Conservation (phyloP, 768 basidiomycete species). For the Sarcodon aspratus region DNA sequence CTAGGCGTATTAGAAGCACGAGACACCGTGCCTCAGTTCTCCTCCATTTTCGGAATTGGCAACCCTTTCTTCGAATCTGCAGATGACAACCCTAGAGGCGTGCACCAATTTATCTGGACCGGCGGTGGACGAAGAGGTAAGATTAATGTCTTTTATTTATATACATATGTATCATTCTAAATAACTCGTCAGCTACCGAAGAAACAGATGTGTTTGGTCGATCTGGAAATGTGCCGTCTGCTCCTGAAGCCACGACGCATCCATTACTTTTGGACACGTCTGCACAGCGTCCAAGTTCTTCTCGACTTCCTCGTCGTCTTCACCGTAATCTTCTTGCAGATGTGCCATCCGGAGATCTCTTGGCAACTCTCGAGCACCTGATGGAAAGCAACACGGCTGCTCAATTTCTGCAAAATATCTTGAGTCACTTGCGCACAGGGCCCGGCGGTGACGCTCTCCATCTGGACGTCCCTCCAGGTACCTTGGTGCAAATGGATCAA, state of each 20-base stretch:
- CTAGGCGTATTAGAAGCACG: slow-evolving; percentile 17
- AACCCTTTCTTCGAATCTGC: slow-evolving; percentile 26
- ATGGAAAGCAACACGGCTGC: slow-evolving; percentile 65
- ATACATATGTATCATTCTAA: not conserved
- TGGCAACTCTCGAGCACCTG: slow-evolving; percentile 72
- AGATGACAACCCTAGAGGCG: slow-evolving; percentile 28
- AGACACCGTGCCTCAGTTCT: slow-evolving; percentile 9
- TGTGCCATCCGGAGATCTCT: slow-evolving; percentile 36
- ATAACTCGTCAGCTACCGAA: slow-evolving; percentile 25
- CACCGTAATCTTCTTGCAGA: slow-evolving; percentile 38
- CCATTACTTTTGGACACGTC: slow-evolving; percentile 65
- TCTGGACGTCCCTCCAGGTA: slow-evolving; percentile 62
- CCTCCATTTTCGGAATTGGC: not conserved
- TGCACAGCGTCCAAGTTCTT: slow-evolving; percentile 29
- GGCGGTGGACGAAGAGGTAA: slow-evolving; percentile 32
- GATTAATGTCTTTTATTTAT: slow-evolving; percentile 7
- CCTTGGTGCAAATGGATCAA: slow-evolving; percentile 50
- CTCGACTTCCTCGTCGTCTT: slow-evolving; percentile 40
- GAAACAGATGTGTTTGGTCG: slow-evolving; percentile 55
- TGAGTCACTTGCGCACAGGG: slow-evolving; percentile 41
- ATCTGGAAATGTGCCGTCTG: slow-evolving; percentile 34
- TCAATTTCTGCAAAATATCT: slow-evolving; percentile 76
- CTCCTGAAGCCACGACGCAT: slow-evolving; percentile 68
- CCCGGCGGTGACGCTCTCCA: slow-evolving; percentile 55
- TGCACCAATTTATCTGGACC: slow-evolving; percentile 15